These are phyloP conservation scores for Yamadazyma diospyri DNA, from an alignment of 1,139 yeast species.

Conservation along the genomic window DNA sequence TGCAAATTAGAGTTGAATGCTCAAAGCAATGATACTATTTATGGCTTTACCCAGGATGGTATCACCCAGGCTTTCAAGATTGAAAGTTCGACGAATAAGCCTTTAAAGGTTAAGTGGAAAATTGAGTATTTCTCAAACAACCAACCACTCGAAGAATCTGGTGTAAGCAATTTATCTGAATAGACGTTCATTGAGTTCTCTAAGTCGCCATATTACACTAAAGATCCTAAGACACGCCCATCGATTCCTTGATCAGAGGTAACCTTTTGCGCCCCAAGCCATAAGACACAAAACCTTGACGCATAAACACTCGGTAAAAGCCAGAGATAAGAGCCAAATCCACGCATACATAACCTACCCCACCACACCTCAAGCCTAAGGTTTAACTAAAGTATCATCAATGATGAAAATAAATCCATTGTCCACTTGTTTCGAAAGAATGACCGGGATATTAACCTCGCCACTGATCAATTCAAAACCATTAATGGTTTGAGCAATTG, in stretches of 20 bases:
- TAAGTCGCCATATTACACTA: no score
- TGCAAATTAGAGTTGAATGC: slow-evolving; percentile 65
- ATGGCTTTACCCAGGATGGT: slow-evolving; percentile 50
- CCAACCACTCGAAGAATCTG: slow-evolving; percentile 49
- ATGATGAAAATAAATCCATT: slow-evolving; percentile 60
- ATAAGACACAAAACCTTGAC: no score
- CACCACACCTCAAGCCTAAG: slow-evolving; percentile 8
- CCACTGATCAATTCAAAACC: slow-evolving; percentile 22
- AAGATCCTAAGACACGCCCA: no score
- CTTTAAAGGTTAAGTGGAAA: slow-evolving; percentile 81
- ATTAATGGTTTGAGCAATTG: slow-evolving; percentile 31
- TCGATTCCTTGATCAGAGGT: not conserved
- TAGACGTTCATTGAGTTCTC: no score
- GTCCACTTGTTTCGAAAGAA: slow-evolving; percentile 42
- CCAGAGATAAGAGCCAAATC: not conserved
- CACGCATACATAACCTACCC: slow-evolving; percentile 3
- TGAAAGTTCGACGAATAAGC: slow-evolving; percentile 44
- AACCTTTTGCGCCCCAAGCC: not conserved
- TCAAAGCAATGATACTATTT: slow-evolving; percentile 58
- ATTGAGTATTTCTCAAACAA: slow-evolving; percentile 54
- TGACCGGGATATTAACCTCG: slow-evolving; percentile 25
- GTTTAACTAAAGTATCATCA: slow-evolving; percentile 36
- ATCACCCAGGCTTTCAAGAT: slow-evolving; percentile 61
- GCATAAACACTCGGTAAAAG: no score
- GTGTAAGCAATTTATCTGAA: slow-evolving; percentile 36